Base-by-base conservation (phyloP, 108 stramenopile species). In the Ochromonas danica region DNA sequence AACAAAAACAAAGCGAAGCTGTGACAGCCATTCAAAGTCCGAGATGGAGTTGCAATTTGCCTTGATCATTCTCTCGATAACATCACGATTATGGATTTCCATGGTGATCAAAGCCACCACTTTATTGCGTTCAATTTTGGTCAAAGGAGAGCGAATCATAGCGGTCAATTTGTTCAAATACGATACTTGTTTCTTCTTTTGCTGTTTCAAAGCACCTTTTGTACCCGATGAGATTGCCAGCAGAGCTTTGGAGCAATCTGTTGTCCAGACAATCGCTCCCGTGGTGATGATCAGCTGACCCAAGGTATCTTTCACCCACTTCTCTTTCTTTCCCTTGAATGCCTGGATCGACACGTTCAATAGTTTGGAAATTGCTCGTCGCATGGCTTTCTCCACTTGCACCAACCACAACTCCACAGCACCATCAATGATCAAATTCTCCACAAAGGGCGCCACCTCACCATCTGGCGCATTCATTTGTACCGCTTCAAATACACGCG, bases 71-170 rank as follows among this genome's bases (percentile, higher is more conserved):
- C 89, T 83, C 43, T 89, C 87, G 84, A 88, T 85, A 25, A 90
- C 90, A 40, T 90, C 90, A 1, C 90, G 86, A 51, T 89, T 89
- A 88, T 90, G 90, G 38, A 90, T 88, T 77, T 90, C 90, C 90
- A 90, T 90, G 70, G 90, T 90, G 82, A 90, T 90, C 35, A 90
- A 86, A 38, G 90, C 85, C 22, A 90, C 89, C n/a, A 87, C 61
- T 61, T 90, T 90, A 43, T 84, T 87, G 17, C 90, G 88, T 40
- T 88, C 88, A 25, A 90, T 61, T 72, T 79, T 85, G 14, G 79
- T 71, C 31, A 90, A 70, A 38, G 85, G 72, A 41, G 82, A 85
- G 0, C 88, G 80, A 10, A 90, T 87, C 79, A 90, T 85, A 40
- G 86, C 88, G 0, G 89, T 88, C 31, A 90, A 87, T 0, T 85